Percentiles rank a stretch among this genome's conserved stretches.
Conservation (phyloP, 805 yeast species). For the Sungouiozyma intestinalis region DNA sequence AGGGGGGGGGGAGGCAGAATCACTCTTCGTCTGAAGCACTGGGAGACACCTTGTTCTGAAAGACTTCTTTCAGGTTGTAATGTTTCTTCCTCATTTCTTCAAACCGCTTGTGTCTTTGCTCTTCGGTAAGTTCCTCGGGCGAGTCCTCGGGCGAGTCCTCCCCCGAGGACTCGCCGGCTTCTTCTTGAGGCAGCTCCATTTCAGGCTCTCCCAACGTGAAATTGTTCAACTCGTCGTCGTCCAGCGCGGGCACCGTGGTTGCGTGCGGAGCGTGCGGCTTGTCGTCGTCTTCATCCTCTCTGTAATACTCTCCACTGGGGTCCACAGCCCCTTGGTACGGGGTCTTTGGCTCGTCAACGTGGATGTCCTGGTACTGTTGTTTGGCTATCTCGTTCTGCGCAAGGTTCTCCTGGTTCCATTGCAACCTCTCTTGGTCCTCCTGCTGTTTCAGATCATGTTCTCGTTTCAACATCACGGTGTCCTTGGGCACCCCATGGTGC, state of each 20-base stretch:
- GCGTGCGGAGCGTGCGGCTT: slow-evolving; percentile 7
- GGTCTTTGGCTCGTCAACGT: slow-evolving; percentile 88
- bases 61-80: slow-evolving; percentile 48
- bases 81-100: slow-evolving; percentile 75
- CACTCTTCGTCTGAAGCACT: slow-evolving; percentile 18
- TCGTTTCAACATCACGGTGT: slow-evolving; percentile 22
- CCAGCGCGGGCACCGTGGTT: slow-evolving; percentile 43
- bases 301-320: slow-evolving; percentile 71
- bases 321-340: slow-evolving; percentile 88
- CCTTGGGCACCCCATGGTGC: slow-evolving; percentile 20
- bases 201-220: slow-evolving; percentile 53
- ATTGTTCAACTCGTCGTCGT: slow-evolving; percentile 34
- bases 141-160: slow-evolving; percentile 31
- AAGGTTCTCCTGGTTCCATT: slow-evolving; percentile 81
- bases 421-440: slow-evolving; percentile 35
- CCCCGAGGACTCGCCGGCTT: slow-evolving; percentile 30
- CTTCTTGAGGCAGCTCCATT: slow-evolving; percentile 29
- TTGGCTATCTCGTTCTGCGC: slow-evolving; percentile 54
- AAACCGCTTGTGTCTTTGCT: slow-evolving; percentile 54
- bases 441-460: slow-evolving; percentile 15
- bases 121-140: slow-evolving; percentile 35
- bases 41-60: slow-evolving; percentile 18
- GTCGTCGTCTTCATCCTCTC: slow-evolving; percentile 53
- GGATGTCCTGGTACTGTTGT: slow-evolving; percentile 42
- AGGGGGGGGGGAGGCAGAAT: not conserved